Base-by-base conservation (phyloP, 108 stramenopile species). In the Cylindrotheca closterium region DNA sequence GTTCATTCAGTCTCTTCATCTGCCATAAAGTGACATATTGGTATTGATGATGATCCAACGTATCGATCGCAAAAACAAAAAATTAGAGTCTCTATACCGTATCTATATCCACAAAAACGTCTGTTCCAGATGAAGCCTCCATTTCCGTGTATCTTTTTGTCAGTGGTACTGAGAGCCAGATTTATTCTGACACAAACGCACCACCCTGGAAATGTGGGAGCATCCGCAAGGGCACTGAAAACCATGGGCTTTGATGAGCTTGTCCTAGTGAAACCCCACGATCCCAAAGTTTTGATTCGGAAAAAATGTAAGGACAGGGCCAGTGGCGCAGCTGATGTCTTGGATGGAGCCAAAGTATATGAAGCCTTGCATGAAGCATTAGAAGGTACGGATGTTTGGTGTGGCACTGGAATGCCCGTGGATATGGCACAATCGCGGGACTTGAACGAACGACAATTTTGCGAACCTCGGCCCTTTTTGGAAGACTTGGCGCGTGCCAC, bases 331-430 rank as follows among this genome's bases (percentile, higher is more conserved):
- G 29, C 48, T 10, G 73, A 87, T 49, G 63, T 87, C 30, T 56
- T 87, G 46, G 47, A 70, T 15, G 56, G 65, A 47, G 74, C 85
- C 24, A 57, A 62, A 29, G 33, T 77, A 1, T 75, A 53, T 37
- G 7, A 59, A 3, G 70, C 64, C 5, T 37, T 83, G 30, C 63
- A 65, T 2, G 81, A 83, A n/a, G 81, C 79, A 3, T 33, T 78
- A 21, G 55, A 69, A 21, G 79, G 67, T 22, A 49, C 29, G 3
- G 58, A 74, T 12, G 53, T 83, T 25, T 34, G 65, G 8, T 87
- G 86, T 77, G 86, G 78, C 0, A 87, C 83, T 2, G 83, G 83
- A 0, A 87, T 87, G 86, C 86, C 86, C 1, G 32, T 71, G 32
- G 86, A 87, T 49, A 84, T 87, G 86, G 45, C 58, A 23, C 64